Evolutionary conservation across 176 grass and related monocot species (phyloP).

Genomic region (Oryza glumipatula): DNA sequence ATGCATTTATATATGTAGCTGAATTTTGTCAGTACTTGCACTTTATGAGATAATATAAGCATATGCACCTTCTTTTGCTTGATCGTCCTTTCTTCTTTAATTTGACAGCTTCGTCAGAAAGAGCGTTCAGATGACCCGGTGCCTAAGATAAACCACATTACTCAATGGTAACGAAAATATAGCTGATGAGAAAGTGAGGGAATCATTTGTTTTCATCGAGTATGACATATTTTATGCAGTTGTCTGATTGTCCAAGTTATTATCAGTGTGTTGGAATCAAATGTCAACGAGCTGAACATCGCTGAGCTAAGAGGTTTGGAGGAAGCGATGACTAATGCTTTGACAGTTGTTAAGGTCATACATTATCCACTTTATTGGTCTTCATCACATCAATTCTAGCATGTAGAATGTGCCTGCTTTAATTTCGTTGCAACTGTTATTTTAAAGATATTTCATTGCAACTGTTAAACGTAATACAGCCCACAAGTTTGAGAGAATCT

Average conservation of each 20-base stretch:
- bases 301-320: constrained; percentile 20
- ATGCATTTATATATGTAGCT: background rate
- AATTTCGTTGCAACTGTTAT: background rate
- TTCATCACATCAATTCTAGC: background rate
- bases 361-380: background rate
- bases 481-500: constrained; percentile 4
- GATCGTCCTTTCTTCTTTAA: background rate
- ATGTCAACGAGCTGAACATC: constrained; percentile 31
- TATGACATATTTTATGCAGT: background rate
- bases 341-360: constrained; percentile 41
- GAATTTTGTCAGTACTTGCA: background rate
- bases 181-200: background rate
- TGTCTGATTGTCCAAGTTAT: constrained; percentile 10
- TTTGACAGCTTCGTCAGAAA: constrained; percentile 34
- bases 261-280: constrained; percentile 41
- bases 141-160: constrained; percentile 28
- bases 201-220: background rate
- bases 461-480: background rate
- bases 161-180: constrained; percentile 41
- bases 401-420: background rate
- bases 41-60: constrained; percentile 17
- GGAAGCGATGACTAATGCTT: constrained; percentile 30
- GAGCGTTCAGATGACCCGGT: constrained; percentile 3
- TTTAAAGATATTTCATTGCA: background rate
- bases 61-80: background rate